phyloP scores from a whole-genome alignment of 495 filamentous ascomycete species.

The Hypomontagnella submonticulosa region DNA sequence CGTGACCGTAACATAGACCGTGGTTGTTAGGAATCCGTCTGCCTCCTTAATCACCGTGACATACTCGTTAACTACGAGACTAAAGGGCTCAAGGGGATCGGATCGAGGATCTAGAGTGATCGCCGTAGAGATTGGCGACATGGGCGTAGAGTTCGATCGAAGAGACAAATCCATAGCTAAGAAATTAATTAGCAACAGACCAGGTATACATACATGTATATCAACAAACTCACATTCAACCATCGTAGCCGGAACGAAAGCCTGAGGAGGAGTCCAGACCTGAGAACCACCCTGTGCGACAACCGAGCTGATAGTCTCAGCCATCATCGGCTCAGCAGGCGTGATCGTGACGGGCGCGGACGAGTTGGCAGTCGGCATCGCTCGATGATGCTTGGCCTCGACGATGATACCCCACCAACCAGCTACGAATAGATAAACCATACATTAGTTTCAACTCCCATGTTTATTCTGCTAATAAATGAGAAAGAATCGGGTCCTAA shows the following conservation, averaged over 20 bases:
- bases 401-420: constrained; percentile 22
- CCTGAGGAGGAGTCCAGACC: background rate
- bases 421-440: constrained; percentile 5
- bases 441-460: constrained; percentile 6
- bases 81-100: too few species aligned
- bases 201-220: background rate
- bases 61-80: background rate
- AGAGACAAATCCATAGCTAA: background rate
- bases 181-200: background rate
- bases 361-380: background rate
- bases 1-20: constrained; percentile 12
- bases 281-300: background rate
- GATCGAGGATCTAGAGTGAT: too few species aligned
- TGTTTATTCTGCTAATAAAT: background rate
- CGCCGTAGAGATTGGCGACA: too few species aligned
- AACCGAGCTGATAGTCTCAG: background rate
- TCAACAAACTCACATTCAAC: constrained; percentile 8
- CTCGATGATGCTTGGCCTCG: constrained; percentile 15
- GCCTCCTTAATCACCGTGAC: background rate
- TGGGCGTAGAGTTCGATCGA: too few species aligned
- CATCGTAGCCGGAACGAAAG: background rate
- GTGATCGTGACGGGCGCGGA: background rate
- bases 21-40: background rate
- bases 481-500: background rate
- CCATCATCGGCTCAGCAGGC: constrained; percentile 20